Evolutionary conservation across 148 eudicot species (phyloP).

Genomic region (Rhododendron vialii): DNA sequence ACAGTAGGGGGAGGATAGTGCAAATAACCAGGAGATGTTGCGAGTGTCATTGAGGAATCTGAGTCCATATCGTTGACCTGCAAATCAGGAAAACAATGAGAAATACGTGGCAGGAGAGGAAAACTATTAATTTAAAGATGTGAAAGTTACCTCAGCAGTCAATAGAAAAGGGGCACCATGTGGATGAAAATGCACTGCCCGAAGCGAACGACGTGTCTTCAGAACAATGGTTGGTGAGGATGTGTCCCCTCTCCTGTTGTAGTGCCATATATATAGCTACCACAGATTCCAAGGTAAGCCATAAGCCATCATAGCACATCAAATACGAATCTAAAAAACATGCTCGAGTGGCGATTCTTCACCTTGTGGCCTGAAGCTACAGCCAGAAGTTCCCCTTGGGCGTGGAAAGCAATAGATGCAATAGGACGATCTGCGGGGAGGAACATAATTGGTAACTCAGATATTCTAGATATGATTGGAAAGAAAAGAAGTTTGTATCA

Average conservation of each 20-base stretch:
- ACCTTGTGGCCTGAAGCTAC: constrained; percentile 99
- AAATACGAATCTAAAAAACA: neutral
- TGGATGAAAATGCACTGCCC: constrained; percentile 99
- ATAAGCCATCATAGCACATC: constrained; percentile 3
- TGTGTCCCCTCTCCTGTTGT: constrained; percentile 73
- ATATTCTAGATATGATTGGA: neutral
- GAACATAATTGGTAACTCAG: constrained; percentile 3
- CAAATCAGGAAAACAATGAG: constrained; percentile 13
- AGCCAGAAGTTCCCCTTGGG: constrained; percentile 89
- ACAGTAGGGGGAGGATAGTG: constrained; percentile 93
- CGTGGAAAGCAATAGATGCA: constrained; percentile 98
- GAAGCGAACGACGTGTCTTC: constrained; percentile 92
- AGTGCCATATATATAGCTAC: constrained; percentile 95
- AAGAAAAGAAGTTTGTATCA: neutral
- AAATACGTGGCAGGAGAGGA: neutral
- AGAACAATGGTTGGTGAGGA: constrained; percentile 71
- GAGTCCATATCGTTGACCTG: constrained; percentile 97
- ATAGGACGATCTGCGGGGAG: constrained; percentile 76
- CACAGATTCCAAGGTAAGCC: constrained; percentile 16
- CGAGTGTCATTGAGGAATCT: constrained; percentile 82
- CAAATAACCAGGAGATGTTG: constrained; percentile 86
- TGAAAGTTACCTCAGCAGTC: constrained; percentile 81
- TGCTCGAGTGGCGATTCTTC: constrained; percentile 13
- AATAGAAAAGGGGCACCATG: constrained; percentile 86
- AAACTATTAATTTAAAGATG: neutral